phyloP scores from a whole-genome alignment of 768 basidiomycete genomes.

The Cyclocybe cylindracea region DNA sequence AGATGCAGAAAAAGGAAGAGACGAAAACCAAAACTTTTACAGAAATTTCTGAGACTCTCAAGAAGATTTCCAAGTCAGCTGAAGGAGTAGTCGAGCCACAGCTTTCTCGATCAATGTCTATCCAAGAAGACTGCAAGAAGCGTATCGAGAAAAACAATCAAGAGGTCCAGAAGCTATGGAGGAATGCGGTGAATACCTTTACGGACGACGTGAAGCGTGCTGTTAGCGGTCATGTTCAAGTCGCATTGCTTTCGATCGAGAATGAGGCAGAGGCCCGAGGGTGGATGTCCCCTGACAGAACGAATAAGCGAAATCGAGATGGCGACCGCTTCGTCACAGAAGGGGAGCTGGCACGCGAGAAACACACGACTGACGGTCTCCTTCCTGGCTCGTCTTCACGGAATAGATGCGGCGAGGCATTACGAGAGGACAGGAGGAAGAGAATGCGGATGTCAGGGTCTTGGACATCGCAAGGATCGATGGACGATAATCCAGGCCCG shows the following conservation, averaged over 20 bases:
- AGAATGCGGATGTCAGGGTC: conserved; percentile 7
- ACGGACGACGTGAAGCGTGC: conserved; percentile 39
- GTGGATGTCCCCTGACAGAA: background rate
- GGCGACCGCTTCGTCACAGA: conserved; percentile 1
- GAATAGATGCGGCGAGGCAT: background rate
- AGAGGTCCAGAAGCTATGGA: conserved; percentile 48
- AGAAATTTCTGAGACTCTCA: conserved; percentile 47
- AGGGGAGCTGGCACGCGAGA: background rate
- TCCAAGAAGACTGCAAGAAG: conserved; percentile 43
- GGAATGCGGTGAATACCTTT: conserved; percentile 42
- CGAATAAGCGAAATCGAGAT: conserved; percentile 8
- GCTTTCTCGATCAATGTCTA: conserved; percentile 44
- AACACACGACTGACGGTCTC: background rate
- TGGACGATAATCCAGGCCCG: conserved; percentile 7
- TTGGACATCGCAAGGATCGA: conserved; percentile 17
- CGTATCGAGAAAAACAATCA: conserved; percentile 38
- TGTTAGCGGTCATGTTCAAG: conserved; percentile 33
- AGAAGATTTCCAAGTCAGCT: conserved; percentile 43
- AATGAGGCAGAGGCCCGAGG: conserved; percentile 16
- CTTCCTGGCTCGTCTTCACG: background rate
- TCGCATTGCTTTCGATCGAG: conserved; percentile 26
- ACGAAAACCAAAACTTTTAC: conserved; percentile 50
- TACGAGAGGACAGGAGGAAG: conserved; percentile 8
- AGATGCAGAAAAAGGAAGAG: conserved; percentile 43
- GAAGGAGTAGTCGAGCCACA: conserved; percentile 43